phyloP scores from a whole-genome alignment of 257 asterid genomes.

The Marsdenia floribunda region DNA sequence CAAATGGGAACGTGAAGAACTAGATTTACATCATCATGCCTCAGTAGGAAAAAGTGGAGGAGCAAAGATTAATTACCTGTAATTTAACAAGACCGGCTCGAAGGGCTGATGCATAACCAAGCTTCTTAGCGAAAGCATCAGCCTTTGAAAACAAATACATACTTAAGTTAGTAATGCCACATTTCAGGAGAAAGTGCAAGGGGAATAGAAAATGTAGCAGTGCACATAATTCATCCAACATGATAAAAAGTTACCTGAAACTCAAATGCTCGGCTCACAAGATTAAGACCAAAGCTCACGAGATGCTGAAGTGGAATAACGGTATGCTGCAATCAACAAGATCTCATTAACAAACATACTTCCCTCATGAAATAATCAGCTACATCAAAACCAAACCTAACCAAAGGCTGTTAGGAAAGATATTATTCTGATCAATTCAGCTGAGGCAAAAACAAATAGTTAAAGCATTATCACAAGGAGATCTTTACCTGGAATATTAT shows the following conservation, averaged over 20 bases:
- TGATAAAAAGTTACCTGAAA: slow-evolving; percentile 62
- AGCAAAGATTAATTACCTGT: slow-evolving; percentile 47
- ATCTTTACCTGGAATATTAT: slow-evolving; percentile 81
- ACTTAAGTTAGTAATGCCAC: neutral
- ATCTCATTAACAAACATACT: neutral
- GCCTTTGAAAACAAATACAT: slow-evolving; percentile 47
- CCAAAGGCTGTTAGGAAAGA: neutral
- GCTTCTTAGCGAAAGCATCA: slow-evolving; percentile 91
- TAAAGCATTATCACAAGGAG: neutral
- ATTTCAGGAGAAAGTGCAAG: slow-evolving; percentile 1
- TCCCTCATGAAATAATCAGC: neutral
- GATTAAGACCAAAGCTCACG: slow-evolving; percentile 79
- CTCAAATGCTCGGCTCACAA: slow-evolving; percentile 92
- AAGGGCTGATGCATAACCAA: slow-evolving; percentile 73
- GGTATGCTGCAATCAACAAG: slow-evolving; percentile 65
- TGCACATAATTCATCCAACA: slow-evolving; percentile 4
- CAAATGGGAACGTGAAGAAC: neutral
- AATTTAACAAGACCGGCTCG: slow-evolving; percentile 90
- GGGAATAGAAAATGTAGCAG: neutral
- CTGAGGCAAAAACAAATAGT: neutral
- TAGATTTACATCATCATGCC: neutral
- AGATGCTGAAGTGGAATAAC: slow-evolving; percentile 94
- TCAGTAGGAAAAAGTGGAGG: neutral
- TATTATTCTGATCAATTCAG: neutral
- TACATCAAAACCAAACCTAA: neutral